phyloP scores from a whole-genome alignment of 2,329 filamentous ascomycete species.

The Phoma sp. region DNA sequence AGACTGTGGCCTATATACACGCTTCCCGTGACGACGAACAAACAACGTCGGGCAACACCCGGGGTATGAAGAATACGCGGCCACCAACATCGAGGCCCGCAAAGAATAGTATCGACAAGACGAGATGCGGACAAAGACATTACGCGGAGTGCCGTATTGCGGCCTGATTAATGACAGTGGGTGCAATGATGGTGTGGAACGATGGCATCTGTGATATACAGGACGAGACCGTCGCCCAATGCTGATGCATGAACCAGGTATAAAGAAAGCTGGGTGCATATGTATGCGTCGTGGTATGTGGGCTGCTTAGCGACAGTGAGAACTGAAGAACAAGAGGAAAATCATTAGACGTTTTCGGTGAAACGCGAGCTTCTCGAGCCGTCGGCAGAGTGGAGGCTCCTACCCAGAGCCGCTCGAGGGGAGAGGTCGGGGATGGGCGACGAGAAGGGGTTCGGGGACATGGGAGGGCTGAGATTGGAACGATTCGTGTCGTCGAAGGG shows the following conservation, averaged over 20 bases:
- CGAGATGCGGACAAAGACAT: constrained; percentile 12
- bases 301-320: constrained; percentile 33
- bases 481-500: constrained; percentile 34
- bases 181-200: background rate
- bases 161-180: constrained; percentile 9
- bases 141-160: constrained; percentile 8
- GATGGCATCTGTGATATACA: background rate
- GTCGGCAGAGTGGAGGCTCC: constrained; percentile 55
- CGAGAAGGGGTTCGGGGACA: constrained; percentile 45
- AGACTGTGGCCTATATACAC: constrained; percentile 1
- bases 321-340: constrained; percentile 24
- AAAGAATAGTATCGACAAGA: constrained; percentile 6
- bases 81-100: background rate
- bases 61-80: constrained; percentile 7
- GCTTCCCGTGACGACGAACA: background rate
- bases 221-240: background rate
- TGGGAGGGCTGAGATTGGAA: constrained; percentile 47
- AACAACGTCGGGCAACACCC: constrained; percentile 6
- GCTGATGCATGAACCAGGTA: constrained; percentile 2
- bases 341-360: constrained; percentile 55
- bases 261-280: constrained; percentile 29
- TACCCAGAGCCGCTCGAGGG: constrained; percentile 46
- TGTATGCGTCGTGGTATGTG: constrained; percentile 35
- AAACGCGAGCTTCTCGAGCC: constrained; percentile 56
- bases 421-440: constrained; percentile 43